Base-by-base conservation (phyloP, 2,329 filamentous ascomycete species). In the Cladophialophora chaetospira region DNA sequence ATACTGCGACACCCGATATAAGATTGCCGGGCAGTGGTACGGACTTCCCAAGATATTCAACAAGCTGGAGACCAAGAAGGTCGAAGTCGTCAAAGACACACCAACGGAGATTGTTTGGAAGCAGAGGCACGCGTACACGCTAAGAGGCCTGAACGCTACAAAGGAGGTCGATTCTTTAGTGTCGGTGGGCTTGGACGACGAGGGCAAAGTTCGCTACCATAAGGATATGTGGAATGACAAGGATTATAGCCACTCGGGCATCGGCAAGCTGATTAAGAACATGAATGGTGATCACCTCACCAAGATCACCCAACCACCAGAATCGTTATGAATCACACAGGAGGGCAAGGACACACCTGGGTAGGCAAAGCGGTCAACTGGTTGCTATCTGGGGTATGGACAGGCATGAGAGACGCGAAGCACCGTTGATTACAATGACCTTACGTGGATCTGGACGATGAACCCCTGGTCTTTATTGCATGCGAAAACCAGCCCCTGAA, bases 201-300 rank as follows among this genome's bases (percentile, higher is more conserved):
- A 69, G 52, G 70, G 69, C 1, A 77, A 73, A 56, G 74, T 78
- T 17, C 70, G 72, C 35, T 79, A 77, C 65, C 75, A 79, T 62
- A 79, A 79, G 64, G 76, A 79, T 58, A 74, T 75, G 74, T 79
- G 76, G 76, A 78, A 78, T 53, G 69, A 75, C 60, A 77, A 79
- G 61, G 75, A 79, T 54, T 78, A 78, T 63, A 73, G 68, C 28
- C 75, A 79, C 65, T 71, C 75, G 46, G 76, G 76, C 4, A 53
- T 78, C 13, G 77, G 76, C 2, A 79, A 75, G 65, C 54, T 77
- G 13, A 71, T 79, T 64, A 80, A 81, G 69, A 76, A 72, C 53
- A 53, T 80, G 57, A 80, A 81, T 66, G 78, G 78, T 6, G 73
- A 77, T 57, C 66, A 77, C 63, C 68, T 77, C 64, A 77, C 75